Conservation (phyloP, 1,284 basidiomycete species). For the Moesziomyces aphidis region DNA sequence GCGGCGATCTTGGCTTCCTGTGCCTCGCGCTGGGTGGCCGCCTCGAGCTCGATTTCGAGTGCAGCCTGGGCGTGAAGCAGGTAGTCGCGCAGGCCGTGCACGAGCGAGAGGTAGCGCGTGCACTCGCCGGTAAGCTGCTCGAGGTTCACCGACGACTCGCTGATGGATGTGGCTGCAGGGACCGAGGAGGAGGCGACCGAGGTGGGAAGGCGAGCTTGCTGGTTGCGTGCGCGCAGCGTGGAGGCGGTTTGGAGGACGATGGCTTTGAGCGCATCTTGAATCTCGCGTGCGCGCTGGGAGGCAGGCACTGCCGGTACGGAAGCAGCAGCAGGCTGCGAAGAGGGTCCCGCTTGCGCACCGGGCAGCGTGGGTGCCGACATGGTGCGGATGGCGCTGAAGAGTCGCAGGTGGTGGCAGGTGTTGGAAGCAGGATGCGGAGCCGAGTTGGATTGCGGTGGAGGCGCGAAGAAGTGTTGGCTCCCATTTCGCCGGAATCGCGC, state of each 20-base stretch:
- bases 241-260: constrained; percentile 48
- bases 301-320: background rate
- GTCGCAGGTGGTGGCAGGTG: background rate
- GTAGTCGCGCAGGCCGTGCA: constrained; percentile 38
- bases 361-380: constrained; percentile 29
- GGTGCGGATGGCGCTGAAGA: background rate
- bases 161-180: constrained; percentile 10
- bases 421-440: constrained; percentile 2
- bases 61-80: constrained; percentile 45
- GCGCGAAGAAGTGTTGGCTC: background rate
- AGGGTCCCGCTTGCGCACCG: constrained; percentile 9
- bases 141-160: constrained; percentile 20
- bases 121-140: constrained; percentile 40
- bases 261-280: constrained; percentile 38
- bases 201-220: constrained; percentile 26
- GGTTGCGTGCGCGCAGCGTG: constrained; percentile 37
- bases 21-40: constrained; percentile 38
- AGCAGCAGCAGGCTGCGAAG: constrained; percentile 2
- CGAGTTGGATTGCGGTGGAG: constrained; percentile 27
- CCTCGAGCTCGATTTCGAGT: constrained; percentile 46
- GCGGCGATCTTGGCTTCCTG: constrained; percentile 28
- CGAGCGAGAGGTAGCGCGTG: constrained; percentile 34
- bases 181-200: constrained; percentile 9
- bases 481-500: background rate
- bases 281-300: constrained; percentile 26